Conservation (phyloP, 495 filamentous ascomycete genomes). For the Penicillium dipodomyicola region DNA sequence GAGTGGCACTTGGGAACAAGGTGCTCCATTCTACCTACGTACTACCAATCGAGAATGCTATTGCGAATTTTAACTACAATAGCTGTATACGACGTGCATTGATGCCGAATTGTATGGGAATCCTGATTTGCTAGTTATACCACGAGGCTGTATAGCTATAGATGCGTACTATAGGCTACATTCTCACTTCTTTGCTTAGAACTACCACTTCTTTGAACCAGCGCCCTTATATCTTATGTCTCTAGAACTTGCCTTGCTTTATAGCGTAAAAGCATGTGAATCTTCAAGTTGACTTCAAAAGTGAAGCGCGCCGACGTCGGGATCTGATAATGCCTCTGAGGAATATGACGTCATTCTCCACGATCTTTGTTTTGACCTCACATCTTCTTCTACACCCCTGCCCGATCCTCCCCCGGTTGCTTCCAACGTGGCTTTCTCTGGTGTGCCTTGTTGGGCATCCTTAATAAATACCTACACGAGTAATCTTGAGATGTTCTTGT, state of each 20-base stretch:
- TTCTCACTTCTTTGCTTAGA: neutral
- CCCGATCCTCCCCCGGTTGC: too few species aligned
- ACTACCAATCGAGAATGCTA: neutral
- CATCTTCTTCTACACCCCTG: neutral
- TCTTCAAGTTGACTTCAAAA: neutral
- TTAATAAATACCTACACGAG: neutral
- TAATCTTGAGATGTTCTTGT: neutral
- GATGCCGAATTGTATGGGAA: neutral
- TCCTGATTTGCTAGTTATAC: neutral
- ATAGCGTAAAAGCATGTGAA: neutral
- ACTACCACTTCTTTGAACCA: neutral
- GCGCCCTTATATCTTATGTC: neutral
- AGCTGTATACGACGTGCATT: neutral
- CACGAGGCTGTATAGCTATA: neutral
- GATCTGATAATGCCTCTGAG: conserved; percentile 9
- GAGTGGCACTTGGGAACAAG: neutral
- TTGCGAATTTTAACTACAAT: neutral
- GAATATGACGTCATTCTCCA: neutral
- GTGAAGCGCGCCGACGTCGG: neutral
- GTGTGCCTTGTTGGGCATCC: neutral
- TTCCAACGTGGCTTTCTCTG: neutral
- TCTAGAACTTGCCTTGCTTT: neutral
- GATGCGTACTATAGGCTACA: neutral
- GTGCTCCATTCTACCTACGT: too few species aligned
- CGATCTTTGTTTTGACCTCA: conserved; percentile 3